These are phyloP conservation scores for Raphanus sativus DNA, from an alignment of 345 rosid genomes.

Conservation along the genomic window DNA sequence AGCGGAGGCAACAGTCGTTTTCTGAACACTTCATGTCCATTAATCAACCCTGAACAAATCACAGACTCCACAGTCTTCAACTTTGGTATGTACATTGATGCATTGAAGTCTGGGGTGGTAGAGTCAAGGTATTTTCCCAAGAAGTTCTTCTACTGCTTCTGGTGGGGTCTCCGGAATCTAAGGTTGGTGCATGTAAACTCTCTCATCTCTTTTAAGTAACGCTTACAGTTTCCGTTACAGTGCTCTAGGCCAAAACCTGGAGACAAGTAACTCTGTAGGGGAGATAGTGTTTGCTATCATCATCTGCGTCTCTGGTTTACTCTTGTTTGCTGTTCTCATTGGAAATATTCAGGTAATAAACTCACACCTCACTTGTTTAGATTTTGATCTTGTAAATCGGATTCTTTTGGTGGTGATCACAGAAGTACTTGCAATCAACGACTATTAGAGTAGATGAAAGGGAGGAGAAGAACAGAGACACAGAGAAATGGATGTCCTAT, in stretches of 20 bases:
- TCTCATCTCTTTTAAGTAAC: not conserved
- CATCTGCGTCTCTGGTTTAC: not conserved
- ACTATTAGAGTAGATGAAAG: conserved; percentile 30
- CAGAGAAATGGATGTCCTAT: conserved; percentile 35
- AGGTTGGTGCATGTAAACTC: conserved; percentile 25
- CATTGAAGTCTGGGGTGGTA: conserved; percentile 25
- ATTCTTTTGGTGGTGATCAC: not conserved
- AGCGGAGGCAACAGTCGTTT: not conserved
- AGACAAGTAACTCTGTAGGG: conserved; percentile 38
- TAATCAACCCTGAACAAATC: conserved; percentile 17
- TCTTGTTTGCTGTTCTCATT: not conserved
- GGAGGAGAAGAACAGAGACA: conserved; percentile 35
- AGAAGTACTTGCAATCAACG: conserved; percentile 30
- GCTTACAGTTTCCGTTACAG: conserved; percentile 25
- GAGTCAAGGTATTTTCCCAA: conserved; percentile 11
- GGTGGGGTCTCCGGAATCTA: conserved; percentile 36
- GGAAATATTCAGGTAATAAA: conserved; percentile 56
- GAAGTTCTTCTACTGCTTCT: conserved; percentile 33
- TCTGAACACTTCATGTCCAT: conserved; percentile 20
- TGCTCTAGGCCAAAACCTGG: conserved; percentile 49
- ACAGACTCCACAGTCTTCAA: conserved; percentile 18
- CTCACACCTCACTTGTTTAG: not conserved
- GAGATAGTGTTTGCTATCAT: not conserved
- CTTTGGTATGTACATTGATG: conserved; percentile 38
- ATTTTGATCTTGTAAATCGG: too few relatives aligned